Base-by-base conservation (phyloP, 441 rosid genomes). In the Breynia disticha region DNA sequence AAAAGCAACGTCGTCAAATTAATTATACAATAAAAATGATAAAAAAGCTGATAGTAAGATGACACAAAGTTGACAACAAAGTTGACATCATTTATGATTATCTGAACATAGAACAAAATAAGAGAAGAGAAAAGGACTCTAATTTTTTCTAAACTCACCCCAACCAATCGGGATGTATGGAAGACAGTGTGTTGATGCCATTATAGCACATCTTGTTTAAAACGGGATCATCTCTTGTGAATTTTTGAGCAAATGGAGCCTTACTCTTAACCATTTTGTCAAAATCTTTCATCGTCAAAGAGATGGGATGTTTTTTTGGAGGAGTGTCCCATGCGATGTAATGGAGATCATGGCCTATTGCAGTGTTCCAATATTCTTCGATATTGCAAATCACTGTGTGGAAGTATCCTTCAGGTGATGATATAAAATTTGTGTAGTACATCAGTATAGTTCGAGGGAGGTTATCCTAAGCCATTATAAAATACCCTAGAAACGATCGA, bases 401-500 rank as follows among this genome's bases (percentile, higher is more conserved):
- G n/a, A n/a, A n/a, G n/a, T n/a, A n/a, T n/a, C n/a, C n/a, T n/a
- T 90, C 97, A 0, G 97, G 97, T 14, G 97, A 90, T 46, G 96
- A 90, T 16, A 90, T 52, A 43, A 90, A 90, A 60, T 90, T 90
- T 11, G 95, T 76, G 60, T 90, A 90, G 64, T 90, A 90, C 96
- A 90, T 81, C 13, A 90, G 76, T 50, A 82, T 63, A 11, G 89
- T 87, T 50, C 97, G 73, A 0, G 97, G 97, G 60, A 84, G 74
- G 58, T 82, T 90, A 61, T 87, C 91, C 96, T 90, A 84, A 48
- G 95, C 94, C 86, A 83, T 79, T 56, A 87, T 84, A 56, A 84
- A 82, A 64, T 87, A 83, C 61, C 84, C 87, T 9, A 83, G 72
- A 65, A 87, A 90, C 15, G 90, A 32, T 44, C 91, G 74, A 1